These are phyloP conservation scores for Teunomyces funiuensis DNA, from an alignment of 805 yeast species.

Conservation along the genomic window DNA sequence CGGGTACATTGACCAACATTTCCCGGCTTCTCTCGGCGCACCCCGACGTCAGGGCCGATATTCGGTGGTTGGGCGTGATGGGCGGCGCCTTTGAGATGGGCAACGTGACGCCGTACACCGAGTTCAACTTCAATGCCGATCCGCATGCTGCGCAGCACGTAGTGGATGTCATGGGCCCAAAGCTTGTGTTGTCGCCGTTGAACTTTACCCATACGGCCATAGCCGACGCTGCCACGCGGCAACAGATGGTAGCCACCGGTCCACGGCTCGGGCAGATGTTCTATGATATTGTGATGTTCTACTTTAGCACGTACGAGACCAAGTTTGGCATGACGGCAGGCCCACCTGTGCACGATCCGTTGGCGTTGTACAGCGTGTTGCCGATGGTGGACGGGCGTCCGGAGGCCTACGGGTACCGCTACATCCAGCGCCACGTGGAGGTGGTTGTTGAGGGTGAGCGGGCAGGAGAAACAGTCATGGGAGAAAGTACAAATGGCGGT, in stretches of 20 bases:
- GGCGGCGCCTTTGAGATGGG: constrained; percentile 66
- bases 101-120: constrained; percentile 56
- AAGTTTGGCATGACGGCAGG: constrained; percentile 40
- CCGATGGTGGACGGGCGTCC: constrained; percentile 34
- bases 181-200: constrained; percentile 59
- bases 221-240: constrained; percentile 34
- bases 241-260: not conserved
- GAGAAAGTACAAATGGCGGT: constrained; percentile 5
- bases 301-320: constrained; percentile 14
- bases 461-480: constrained; percentile 28
- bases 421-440: constrained; percentile 22
- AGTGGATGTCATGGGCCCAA: constrained; percentile 49
- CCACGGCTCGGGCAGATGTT: constrained; percentile 21
- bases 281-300: constrained; percentile 24
- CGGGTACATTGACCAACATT: constrained; percentile 77
- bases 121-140: constrained; percentile 75
- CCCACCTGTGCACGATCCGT: constrained; percentile 81
- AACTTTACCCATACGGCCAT: constrained; percentile 69
- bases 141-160: constrained; percentile 70
- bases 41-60: constrained; percentile 52
- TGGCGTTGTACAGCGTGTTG: constrained; percentile 62
- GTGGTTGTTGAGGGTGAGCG: constrained; percentile 29
- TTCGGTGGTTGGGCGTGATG: constrained; percentile 66
- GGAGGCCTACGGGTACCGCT: constrained; percentile 23
- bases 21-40: constrained; percentile 52